phyloP scores from a whole-genome alignment of 1,139 yeast genomes.

The Kurtzmaniella quercitrusa region DNA sequence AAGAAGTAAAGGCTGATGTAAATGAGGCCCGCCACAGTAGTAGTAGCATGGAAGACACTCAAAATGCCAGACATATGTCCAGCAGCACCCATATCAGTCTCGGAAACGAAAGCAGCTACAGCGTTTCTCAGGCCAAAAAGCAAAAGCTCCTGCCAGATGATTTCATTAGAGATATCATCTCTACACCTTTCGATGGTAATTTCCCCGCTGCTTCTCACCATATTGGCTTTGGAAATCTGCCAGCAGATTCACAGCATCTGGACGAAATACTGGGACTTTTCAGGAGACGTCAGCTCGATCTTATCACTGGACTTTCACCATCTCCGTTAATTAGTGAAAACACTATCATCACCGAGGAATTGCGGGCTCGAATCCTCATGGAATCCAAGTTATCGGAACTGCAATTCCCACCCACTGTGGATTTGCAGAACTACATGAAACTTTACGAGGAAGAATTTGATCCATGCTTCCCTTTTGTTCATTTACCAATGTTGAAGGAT shows the following conservation, averaged over 20 bases:
- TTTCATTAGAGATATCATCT: constrained; percentile 67
- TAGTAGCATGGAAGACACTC: not conserved
- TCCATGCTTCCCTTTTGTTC: constrained; percentile 80
- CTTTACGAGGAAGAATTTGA: constrained; percentile 73
- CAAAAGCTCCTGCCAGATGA: constrained; percentile 30
- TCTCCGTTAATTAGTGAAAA: constrained; percentile 9
- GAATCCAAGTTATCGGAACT: constrained; percentile 45
- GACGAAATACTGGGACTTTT: constrained; percentile 49
- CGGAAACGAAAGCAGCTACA: not conserved
- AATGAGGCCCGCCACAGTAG: not conserved
- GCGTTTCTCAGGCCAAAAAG: not conserved
- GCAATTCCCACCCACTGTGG: constrained; percentile 71
- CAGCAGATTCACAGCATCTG: constrained; percentile 12
- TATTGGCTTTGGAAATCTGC: constrained; percentile 52
- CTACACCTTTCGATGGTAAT: constrained; percentile 53
- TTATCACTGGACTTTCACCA: constrained; percentile 27
- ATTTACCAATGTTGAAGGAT: constrained; percentile 61
- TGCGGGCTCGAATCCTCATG: constrained; percentile 50
- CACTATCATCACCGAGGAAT: constrained; percentile 42
- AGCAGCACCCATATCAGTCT: not conserved
- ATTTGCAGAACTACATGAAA: constrained; percentile 67
- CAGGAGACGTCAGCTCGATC: constrained; percentile 57
- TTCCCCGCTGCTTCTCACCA: constrained; percentile 50
- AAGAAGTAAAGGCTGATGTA: not conserved
- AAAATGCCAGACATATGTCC: not conserved